phyloP scores from a whole-genome alignment of 2,329 filamentous ascomycete species.

The Alternaria angustiovoidea region DNA sequence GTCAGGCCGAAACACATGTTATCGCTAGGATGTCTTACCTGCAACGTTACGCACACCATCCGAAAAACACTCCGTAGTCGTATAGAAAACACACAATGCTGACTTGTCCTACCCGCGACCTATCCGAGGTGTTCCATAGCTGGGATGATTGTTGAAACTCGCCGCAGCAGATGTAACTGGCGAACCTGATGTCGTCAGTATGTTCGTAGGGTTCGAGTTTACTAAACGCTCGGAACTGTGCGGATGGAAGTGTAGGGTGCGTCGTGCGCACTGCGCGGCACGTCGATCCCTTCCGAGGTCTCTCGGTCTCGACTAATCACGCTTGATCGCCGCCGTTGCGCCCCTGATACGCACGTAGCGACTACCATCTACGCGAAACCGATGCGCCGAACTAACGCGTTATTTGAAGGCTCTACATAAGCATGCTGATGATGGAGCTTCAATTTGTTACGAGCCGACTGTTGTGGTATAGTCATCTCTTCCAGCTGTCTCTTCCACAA shows the following conservation, averaged over 20 bases:
- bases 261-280: background rate
- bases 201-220: background rate
- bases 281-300: background rate
- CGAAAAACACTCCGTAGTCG: no score
- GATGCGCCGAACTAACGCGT: background rate
- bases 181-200: fast-evolving
- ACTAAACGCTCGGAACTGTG: no score
- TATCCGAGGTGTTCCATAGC: background rate
- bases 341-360: background rate
- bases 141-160: background rate
- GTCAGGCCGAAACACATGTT: no score
- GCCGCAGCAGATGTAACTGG: background rate
- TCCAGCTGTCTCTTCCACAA: background rate
- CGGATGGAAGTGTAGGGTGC: background rate
- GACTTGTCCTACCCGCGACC: background rate
- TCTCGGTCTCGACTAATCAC: background rate
- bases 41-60: background rate
- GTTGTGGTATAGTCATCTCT: background rate
- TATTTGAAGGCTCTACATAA: background rate
- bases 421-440: background rate
- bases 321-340: background rate
- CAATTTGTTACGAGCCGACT: background rate
- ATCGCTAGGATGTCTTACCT: no score
- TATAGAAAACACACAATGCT: background rate
- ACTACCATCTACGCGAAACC: background rate